Base-by-base conservation (phyloP, 2,329 filamentous ascomycete species). In the Claviceps africana region DNA sequence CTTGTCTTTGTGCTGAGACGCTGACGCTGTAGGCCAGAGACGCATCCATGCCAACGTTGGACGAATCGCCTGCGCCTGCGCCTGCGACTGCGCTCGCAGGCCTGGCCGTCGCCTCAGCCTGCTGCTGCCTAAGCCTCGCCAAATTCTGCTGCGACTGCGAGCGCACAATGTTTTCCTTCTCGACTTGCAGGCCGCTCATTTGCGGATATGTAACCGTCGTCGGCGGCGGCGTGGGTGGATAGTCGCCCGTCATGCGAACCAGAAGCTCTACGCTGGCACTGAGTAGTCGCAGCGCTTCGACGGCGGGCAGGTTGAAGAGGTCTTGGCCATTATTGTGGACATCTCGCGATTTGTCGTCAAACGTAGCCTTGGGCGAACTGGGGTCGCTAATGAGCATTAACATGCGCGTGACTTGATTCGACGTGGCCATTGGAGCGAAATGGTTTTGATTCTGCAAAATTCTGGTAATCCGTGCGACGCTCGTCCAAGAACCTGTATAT, bases 261-360 rank as follows among this genome's bases (percentile, higher is more conserved):
- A 93, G 74, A 4, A 80, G 75, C 60, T 89, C 85, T 55, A 89
- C 72, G 53, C 80, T 80, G 40, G 80, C 75, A 58, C 83, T 83
- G n/a, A 97, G 77, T 56, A 95, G 72, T 62, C 84, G 86, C 62
- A 97, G 77, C 5, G 90, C 90, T 2, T 82, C 82, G 50, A 83
- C 74, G 3, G 88, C 81, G 1, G 81, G 72, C 54, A 96, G 75
- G 50, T 78, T 78, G 68, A 86, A 86, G 56, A 95, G 77, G 64
- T 89, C 83, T 66, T 86, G 75, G 54, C 68, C 62, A 58, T 69
- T 56, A 56, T 64, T 58, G 15, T 40, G 33, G 9, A 58, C 52
- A 43, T 51, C 55, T 61, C 53, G 42, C 51, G 51, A 55, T 44
- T 62, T 55, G 48, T 61, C 58, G 53, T 61, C 57, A 54, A 53